Conservation (phyloP, 106 monocot genomes). For the Platanthera guangdongensis region DNA sequence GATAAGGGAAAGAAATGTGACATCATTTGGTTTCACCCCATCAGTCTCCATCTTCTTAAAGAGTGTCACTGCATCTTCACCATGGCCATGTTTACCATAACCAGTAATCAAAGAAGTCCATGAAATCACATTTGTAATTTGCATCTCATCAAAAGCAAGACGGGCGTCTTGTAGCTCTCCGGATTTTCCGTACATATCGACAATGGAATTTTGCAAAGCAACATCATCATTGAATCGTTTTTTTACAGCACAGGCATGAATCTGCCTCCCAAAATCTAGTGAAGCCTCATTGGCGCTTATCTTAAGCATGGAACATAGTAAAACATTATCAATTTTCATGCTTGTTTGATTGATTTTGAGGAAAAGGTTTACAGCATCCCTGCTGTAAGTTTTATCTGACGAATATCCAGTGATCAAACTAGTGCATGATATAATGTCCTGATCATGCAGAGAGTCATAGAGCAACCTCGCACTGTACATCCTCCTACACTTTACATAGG, state of each 20-base stretch:
- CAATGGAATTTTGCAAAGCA: slow-evolving; percentile 59
- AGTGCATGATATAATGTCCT: slow-evolving; percentile 67
- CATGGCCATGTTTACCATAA: slow-evolving; percentile 58
- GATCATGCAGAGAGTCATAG: slow-evolving; percentile 40
- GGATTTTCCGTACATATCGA: slow-evolving; percentile 83
- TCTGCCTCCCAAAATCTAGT: slow-evolving; percentile 54
- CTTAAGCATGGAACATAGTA: slow-evolving; percentile 54
- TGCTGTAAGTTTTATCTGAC: slow-evolving; percentile 20
- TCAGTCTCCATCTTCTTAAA: slow-evolving; percentile 53
- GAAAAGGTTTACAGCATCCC: slow-evolving; percentile 49
- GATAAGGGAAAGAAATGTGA: slow-evolving; percentile 79
- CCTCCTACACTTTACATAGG: slow-evolving; percentile 71
- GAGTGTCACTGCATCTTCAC: slow-evolving; percentile 40
- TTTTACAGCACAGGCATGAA: slow-evolving; percentile 57
- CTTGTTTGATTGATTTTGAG: slow-evolving; percentile 22
- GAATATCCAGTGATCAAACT: slow-evolving; percentile 65
- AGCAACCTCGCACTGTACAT: slow-evolving; percentile 38
- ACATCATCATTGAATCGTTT: slow-evolving; percentile 37
- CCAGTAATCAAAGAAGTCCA: slow-evolving; percentile 77
- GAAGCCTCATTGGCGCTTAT: slow-evolving; percentile 49
- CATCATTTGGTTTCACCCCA: slow-evolving; percentile 72
- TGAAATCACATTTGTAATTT: slow-evolving; percentile 53
- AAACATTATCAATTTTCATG: slow-evolving; percentile 48
- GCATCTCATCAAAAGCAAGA: slow-evolving; percentile 58
- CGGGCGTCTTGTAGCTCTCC: slow-evolving; percentile 68